Percentiles rank a stretch among this genome's conserved stretches.
phyloP scores from a whole-genome alignment of 805 yeast species.

The Isabelozyma pseudorhagii region DNA sequence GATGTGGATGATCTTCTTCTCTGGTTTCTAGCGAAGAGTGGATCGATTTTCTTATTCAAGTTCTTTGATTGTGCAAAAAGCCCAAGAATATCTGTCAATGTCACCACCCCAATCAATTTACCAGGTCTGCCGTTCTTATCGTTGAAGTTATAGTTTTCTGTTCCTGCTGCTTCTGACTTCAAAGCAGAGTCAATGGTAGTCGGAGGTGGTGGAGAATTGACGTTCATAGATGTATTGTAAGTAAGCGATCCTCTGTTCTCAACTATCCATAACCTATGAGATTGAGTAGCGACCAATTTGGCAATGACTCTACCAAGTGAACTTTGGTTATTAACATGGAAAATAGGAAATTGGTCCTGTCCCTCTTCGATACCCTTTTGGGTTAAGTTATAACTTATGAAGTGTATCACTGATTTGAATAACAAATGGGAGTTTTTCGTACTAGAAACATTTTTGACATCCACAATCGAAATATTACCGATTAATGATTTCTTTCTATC shows the following conservation, averaged over 20 bases:
- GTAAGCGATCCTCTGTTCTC: conserved; percentile 27
- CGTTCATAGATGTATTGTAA: neutral
- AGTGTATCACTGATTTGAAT: conserved; percentile 80
- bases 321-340: conserved; percentile 80
- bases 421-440: conserved; percentile 83
- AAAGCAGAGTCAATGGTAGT: conserved; percentile 13
- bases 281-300: conserved; percentile 89
- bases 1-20: conserved; percentile 62
- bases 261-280: conserved; percentile 87
- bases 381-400: conserved; percentile 79
- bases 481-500: conserved; percentile 72
- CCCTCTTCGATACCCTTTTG: conserved; percentile 91
- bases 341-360: conserved; percentile 94
- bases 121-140: conserved; percentile 57
- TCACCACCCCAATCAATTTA: conserved; percentile 83
- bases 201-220: neutral
- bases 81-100: conserved; percentile 85
- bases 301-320: conserved; percentile 89
- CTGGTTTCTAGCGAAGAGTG: conserved; percentile 82
- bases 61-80: conserved; percentile 65
- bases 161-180: neutral
- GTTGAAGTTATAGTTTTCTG: neutral
- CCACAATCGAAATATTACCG: conserved; percentile 94
- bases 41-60: conserved; percentile 61
- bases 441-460: conserved; percentile 82